Conservation (phyloP, 331 rosid genomes). For the Prunus yedoensis region DNA sequence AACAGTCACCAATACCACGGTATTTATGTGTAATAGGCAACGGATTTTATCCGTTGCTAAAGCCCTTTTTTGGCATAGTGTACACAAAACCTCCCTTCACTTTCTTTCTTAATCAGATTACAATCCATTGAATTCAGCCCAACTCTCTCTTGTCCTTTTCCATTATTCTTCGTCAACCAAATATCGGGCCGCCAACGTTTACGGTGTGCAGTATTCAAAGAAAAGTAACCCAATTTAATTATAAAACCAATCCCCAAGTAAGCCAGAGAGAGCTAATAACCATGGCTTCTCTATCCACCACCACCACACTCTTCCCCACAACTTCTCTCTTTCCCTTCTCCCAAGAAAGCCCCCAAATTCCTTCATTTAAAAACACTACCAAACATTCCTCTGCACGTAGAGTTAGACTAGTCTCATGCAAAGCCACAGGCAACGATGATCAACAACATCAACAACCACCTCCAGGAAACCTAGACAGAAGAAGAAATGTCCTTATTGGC, state of each 20-base stretch:
- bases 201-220: background rate
- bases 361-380: conserved; percentile 1
- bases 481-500: conserved; percentile 59
- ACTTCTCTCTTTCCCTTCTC: conserved; percentile 11
- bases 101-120: no score
- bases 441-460: background rate
- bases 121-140: no score
- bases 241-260: background rate
- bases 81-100: no score
- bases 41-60: no score
- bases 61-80: no score
- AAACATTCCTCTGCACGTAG: background rate
- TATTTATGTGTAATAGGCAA: no score
- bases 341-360: background rate
- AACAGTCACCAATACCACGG: no score
- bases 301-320: conserved; percentile 2
- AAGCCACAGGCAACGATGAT: conserved; percentile 18
- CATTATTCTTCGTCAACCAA: background rate
- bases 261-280: background rate
- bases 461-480: conserved; percentile 34
- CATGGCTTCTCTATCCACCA: conserved; percentile 40
- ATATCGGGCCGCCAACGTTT: background rate
- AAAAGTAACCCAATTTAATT: background rate
- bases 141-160: no score
- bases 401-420: conserved; percentile 27